These are phyloP conservation scores for Quercus engelmannii DNA, from an alignment of 306 rosid species.

Conservation along the genomic window DNA sequence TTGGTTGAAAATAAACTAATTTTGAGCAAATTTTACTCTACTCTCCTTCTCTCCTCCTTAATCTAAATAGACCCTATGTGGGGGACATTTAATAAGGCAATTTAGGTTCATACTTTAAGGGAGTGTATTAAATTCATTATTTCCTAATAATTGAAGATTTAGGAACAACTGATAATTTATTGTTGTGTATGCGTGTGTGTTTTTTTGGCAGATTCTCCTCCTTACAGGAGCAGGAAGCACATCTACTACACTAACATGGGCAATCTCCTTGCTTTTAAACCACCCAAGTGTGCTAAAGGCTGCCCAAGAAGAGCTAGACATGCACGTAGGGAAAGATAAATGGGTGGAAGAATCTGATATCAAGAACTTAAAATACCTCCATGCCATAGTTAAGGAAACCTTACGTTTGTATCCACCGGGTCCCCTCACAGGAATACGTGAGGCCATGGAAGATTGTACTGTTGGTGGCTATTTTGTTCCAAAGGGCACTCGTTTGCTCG, in stretches of 20 bases:
- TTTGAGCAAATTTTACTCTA: no score
- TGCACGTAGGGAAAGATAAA: conserved; percentile 18
- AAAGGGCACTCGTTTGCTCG: conserved; percentile 30
- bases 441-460: conserved; percentile 38
- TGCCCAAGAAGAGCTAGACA: conserved; percentile 33
- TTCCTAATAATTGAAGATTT: no score
- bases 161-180: no score
- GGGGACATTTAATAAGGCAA: no score
- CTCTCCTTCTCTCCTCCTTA: fast-evolving
- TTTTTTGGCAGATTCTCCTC: background rate
- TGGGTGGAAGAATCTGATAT: conserved; percentile 42
- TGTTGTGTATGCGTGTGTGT: no score
- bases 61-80: no score
- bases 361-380: conserved; percentile 21
- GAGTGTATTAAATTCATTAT: no score
- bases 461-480: conserved; percentile 6
- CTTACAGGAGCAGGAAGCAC: conserved; percentile 30
- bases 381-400: conserved; percentile 33
- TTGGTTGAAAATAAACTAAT: no score
- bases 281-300: conserved; percentile 17
- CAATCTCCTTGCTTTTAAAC: conserved; percentile 22
- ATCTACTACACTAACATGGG: conserved; percentile 26
- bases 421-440: conserved; percentile 31
- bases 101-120: no score
- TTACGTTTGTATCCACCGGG: conserved; percentile 29